phyloP scores from a whole-genome alignment of 2,329 filamentous ascomycete genomes.

The Onygenales sp. region DNA sequence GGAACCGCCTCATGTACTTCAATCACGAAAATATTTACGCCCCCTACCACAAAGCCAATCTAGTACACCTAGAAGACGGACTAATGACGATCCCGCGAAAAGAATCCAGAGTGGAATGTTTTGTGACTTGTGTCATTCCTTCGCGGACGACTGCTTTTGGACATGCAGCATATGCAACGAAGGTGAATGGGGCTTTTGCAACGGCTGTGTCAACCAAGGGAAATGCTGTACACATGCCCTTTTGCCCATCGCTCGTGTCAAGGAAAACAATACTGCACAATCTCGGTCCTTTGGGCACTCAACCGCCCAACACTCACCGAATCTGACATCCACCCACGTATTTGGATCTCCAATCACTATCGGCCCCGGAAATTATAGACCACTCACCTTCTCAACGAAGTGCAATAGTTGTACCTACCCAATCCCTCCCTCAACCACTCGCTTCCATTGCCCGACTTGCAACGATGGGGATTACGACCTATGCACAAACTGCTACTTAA shows the following conservation, averaged over 20 bases:
- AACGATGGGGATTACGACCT: conserved; percentile 79
- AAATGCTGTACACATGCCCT: conserved; percentile 73
- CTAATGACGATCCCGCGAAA: conserved; percentile 56
- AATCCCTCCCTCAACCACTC: conserved; percentile 59
- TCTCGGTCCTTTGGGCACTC: conserved; percentile 10
- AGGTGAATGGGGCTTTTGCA: conserved; percentile 92
- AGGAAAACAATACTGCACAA: conserved; percentile 13
- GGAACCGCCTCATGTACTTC: conserved; percentile 45
- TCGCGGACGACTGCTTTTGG: conserved; percentile 81
- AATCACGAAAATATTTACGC: conserved; percentile 24
- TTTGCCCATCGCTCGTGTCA: conserved; percentile 61
- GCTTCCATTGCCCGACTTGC: conserved; percentile 75
- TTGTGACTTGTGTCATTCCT: conserved; percentile 64
- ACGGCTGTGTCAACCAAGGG: conserved; percentile 74
- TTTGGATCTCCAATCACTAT: conserved; percentile 30
- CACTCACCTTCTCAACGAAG: conserved; percentile 61
- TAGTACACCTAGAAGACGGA: conserved; percentile 41
- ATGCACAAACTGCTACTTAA: conserved; percentile 67
- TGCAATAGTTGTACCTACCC: conserved; percentile 70
- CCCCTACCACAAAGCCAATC: conserved; percentile 20
- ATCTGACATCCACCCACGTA: conserved; percentile 17
- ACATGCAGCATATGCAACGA: conserved; percentile 79
- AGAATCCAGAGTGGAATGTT: conserved; percentile 73
- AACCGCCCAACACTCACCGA: conserved; percentile 12
- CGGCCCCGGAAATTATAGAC: conserved; percentile 48